These are phyloP conservation scores for Cyclotella atomus DNA, from an alignment of 108 stramenopile genomes.

Conservation along the genomic window DNA sequence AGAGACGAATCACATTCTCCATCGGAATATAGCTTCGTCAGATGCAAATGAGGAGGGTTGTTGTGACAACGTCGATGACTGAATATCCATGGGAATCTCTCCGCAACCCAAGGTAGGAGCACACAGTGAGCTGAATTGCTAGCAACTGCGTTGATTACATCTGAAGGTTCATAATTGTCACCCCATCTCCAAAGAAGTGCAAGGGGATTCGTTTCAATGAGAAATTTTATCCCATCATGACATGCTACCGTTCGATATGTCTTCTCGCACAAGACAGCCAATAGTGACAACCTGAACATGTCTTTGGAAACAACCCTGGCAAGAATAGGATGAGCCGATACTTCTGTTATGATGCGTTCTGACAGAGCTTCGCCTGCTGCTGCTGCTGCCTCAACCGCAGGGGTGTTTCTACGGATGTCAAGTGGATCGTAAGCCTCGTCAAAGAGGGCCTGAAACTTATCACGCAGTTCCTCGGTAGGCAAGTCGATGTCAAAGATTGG, in stretches of 20 bases:
- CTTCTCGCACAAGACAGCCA: background rate
- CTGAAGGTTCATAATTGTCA: background rate
- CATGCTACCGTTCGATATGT: background rate
- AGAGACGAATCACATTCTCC: background rate
- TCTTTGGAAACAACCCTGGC: background rate
- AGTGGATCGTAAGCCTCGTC: too few species aligned
- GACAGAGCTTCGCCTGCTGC: background rate
- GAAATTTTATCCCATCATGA: background rate
- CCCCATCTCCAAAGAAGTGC: background rate
- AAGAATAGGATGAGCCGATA: background rate
- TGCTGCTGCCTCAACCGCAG: background rate
- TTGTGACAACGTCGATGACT: background rate
- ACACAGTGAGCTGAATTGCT: background rate
- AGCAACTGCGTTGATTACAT: background rate
- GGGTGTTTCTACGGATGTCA: too few species aligned
- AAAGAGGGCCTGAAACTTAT: too few species aligned
- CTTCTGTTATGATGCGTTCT: background rate
- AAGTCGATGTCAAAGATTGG: too few species aligned
- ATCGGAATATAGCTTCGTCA: background rate
- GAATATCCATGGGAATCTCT: background rate
- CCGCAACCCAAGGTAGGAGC: background rate
- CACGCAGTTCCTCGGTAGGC: too few species aligned
- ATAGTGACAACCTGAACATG: background rate
- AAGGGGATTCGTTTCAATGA: slow-evolving; percentile 3
- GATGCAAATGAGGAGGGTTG: background rate